phyloP scores from a whole-genome alignment of 2,329 filamentous ascomycete genomes.

The Zarea fungicola region DNA sequence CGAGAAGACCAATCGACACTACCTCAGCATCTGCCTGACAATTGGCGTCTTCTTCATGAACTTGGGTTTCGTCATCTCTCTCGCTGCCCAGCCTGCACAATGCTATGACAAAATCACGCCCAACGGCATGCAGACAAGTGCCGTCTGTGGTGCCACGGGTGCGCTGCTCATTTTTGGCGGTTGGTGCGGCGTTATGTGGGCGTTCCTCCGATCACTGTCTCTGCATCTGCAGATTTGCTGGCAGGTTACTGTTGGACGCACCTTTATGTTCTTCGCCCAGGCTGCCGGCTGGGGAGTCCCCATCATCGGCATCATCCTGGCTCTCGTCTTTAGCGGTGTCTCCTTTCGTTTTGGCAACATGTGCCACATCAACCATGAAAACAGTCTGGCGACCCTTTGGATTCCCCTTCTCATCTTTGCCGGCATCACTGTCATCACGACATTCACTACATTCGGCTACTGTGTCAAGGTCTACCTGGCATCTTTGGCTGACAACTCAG shows the following conservation, averaged over 20 bases:
- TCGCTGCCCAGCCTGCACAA: conserved; percentile 71
- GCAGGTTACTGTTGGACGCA: conserved; percentile 83
- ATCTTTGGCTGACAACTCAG: conserved; percentile 68
- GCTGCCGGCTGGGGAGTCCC: conserved; percentile 80
- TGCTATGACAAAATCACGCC: conserved; percentile 90
- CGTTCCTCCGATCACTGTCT: conserved; percentile 82
- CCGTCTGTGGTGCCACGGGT: conserved; percentile 83
- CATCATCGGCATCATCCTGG: conserved; percentile 66
- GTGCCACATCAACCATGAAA: conserved; percentile 88
- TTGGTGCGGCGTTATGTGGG: conserved; percentile 80
- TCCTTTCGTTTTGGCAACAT: conserved; percentile 89
- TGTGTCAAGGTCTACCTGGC: conserved; percentile 93
- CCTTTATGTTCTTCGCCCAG: conserved; percentile 84
- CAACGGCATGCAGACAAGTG: conserved; percentile 78
- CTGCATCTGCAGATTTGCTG: conserved; percentile 98
- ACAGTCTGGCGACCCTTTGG: conserved; percentile 84
- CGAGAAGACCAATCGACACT: conserved; percentile 87
- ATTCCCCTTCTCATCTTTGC: conserved; percentile 79
- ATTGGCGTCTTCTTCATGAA: conserved; percentile 72
- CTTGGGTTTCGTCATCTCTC: conserved; percentile 86
- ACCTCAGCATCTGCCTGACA: conserved; percentile 83
- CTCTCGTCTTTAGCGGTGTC: conserved; percentile 80
- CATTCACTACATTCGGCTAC: conserved; percentile 82
- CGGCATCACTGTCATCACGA: conserved; percentile 69
- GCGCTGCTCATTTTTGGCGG: conserved; percentile 82